Percentiles rank a stretch among this genome's conserved stretches.
Evolutionary conservation across 1,139 yeast genomes (phyloP).

Genomic region (Kluyveromyces sp.): DNA sequence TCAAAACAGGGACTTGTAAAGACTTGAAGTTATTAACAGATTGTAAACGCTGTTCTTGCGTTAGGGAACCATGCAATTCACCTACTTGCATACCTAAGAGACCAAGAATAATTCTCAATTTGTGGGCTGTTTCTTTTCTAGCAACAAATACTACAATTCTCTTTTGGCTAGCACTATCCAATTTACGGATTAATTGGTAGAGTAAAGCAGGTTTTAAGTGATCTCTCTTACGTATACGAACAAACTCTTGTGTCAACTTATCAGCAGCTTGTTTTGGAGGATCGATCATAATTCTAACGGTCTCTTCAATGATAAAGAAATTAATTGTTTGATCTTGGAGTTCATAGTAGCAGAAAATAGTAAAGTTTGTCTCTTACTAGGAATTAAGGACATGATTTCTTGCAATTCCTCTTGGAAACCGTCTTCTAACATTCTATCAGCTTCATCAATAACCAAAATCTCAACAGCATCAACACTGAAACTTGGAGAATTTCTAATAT

Average conservation of each 20-base stretch:
- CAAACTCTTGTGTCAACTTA: conserved; percentile 84
- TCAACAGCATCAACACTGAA: conserved; percentile 88
- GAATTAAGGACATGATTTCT: conserved; percentile 79
- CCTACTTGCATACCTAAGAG: conserved; percentile 80
- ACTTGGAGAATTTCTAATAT: conserved; percentile 88
- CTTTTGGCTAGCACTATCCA: conserved; percentile 53
- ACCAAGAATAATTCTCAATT: conserved; percentile 76
- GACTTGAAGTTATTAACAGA: conserved; percentile 78
- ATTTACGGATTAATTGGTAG: conserved; percentile 57
- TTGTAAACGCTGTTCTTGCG: conserved; percentile 90
- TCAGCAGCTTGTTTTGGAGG: conserved; percentile 92
- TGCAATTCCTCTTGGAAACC: conserved; percentile 94
- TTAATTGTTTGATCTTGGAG: conserved; percentile 78
- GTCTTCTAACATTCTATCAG: conserved; percentile 98
- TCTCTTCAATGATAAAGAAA: conserved; percentile 75
- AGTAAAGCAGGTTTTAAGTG: conserved; percentile 74
- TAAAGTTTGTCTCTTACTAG: conserved; percentile 86
- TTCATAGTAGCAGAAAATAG: conserved; percentile 98
- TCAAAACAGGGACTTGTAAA: conserved; percentile 72
- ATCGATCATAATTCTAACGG: conserved; percentile 91
- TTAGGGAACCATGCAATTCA: conserved; percentile 87
- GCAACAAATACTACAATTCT: conserved; percentile 87
- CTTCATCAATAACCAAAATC: conserved; percentile 90
- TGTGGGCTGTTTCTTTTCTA: conserved; percentile 85
- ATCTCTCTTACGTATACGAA: conserved; percentile 87